Evolutionary conservation across 495 filamentous ascomycete genomes (phyloP), one percentile per base, ranked within the genome.

Genomic region (Lasiosphaeriaceae sp.): DNA sequence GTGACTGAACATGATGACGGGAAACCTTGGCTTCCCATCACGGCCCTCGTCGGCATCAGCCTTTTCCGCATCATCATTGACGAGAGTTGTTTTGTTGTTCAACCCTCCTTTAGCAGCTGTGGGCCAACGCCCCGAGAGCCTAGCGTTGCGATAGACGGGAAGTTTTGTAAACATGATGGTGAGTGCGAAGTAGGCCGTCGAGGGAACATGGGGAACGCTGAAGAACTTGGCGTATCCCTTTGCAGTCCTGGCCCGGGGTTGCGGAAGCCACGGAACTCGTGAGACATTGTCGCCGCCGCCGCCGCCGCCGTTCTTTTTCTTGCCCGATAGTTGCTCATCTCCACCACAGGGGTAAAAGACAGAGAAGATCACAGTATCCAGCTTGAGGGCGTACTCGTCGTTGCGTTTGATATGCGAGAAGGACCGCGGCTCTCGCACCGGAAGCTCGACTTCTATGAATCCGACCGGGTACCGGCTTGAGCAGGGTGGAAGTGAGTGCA

Each of bases 1-100:
- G 62, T 89, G 86, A 34, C 83, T 86, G 68, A 90, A 88, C 41
- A 89, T 70, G 65, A 87, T 77, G 3, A 87, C 82, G 21, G 86
- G 84, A 69, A 85, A 86, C 66, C 67, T 74, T 16, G 71, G 66
- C 50, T 54, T 54, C 29, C 22, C 52, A 17, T 50, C 35, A 50
- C 47, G 41, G 2, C 48, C 22, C 48, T 29, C 20, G 21, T 53
- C 37, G 20, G 20, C 39, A 19, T n/a, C 39, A 26, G 19, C 16
- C n/a, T 37, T 50, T 47, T 52, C 60, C 11, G 78, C 69, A 77
- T 68, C 20, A 75, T 71, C 53, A 73, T 71, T 37, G 74, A 71
- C 51, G 75, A 71, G 16, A 34, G 47, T 52, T 29, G 23, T 7
- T 29, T 6, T 51, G 12, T 16, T 24, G n/a, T n/a, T 34, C 19